phyloP scores from a whole-genome alignment of 257 asterid genomes.

The Lycium barbarum region DNA sequence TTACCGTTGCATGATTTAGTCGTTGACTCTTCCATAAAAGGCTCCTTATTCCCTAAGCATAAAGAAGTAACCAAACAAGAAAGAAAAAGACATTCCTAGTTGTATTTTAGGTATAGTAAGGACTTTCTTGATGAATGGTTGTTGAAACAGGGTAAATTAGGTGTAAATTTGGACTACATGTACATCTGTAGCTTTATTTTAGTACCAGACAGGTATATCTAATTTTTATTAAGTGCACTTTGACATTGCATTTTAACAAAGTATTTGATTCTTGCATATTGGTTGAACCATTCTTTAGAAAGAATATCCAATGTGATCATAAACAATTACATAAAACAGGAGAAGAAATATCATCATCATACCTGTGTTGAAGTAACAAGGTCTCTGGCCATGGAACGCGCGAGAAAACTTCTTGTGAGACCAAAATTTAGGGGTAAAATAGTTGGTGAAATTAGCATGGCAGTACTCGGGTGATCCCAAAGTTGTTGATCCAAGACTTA shows the following conservation, averaged over 20 bases:
- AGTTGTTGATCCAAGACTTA: constrained; percentile 45
- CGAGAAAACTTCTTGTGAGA: constrained; percentile 44
- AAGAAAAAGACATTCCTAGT: neutral
- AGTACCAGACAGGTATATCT: neutral
- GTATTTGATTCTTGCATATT: neutral
- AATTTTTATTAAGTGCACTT: neutral
- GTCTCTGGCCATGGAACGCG: constrained; percentile 52
- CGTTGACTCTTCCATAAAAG: neutral
- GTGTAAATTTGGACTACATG: neutral
- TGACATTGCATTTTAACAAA: constrained; percentile 1
- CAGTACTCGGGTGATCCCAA: constrained; percentile 79
- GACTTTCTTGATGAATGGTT: neutral
- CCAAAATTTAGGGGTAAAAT: constrained; percentile 68
- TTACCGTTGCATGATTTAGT: neutral
- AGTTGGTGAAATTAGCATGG: constrained; percentile 71
- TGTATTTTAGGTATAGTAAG: neutral
- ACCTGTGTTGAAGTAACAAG: constrained; percentile 74
- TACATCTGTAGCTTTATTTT: neutral
- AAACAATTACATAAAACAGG: neutral
- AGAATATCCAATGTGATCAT: neutral
- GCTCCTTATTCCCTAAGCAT: neutral
- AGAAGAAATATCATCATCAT: constrained; percentile 36
- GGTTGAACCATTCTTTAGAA: neutral
- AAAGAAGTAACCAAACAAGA: neutral
- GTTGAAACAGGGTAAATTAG: constrained; percentile 20